Conservation (phyloP, 78 protist species). For the Tieghemostelium lacteum region DNA sequence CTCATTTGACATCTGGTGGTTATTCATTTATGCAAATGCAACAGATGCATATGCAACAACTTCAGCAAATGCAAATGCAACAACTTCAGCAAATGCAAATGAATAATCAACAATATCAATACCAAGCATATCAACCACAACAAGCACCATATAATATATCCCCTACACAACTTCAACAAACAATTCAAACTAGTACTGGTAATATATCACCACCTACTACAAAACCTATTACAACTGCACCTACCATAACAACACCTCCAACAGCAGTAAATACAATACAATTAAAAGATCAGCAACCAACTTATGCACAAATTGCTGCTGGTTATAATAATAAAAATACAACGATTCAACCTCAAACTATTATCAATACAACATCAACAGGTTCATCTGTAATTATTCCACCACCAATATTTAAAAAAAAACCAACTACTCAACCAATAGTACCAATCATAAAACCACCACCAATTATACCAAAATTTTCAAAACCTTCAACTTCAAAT, state of each 20-base stretch:
- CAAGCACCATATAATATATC: constrained; percentile 12
- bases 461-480: constrained; percentile 3
- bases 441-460: background rate
- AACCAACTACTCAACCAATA: background rate
- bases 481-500: background rate
- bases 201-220: background rate
- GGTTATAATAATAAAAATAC: too few relatives aligned
- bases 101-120: background rate
- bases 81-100: constrained; percentile 11
- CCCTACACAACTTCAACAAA: constrained; percentile 7
- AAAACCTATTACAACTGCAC: background rate
- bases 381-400: constrained; percentile 37
- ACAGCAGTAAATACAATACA: constrained; percentile 17
- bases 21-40: too few relatives aligned
- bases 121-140: constrained; percentile 28
- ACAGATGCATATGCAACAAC: background rate
- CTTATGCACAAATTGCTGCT: background rate
- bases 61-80: background rate
- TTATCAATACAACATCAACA: background rate
- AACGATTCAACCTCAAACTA: constrained; percentile 6
- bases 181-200: background rate
- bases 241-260: constrained; percentile 17
- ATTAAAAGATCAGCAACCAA: background rate
- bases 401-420: constrained; percentile 54
- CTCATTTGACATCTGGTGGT: constrained; percentile 6